Percentiles rank a stretch among this genome's conserved stretches.
Evolutionary conservation across 176 grass and related monocot species (phyloP).

Genomic region (Carex myosuroides): DNA sequence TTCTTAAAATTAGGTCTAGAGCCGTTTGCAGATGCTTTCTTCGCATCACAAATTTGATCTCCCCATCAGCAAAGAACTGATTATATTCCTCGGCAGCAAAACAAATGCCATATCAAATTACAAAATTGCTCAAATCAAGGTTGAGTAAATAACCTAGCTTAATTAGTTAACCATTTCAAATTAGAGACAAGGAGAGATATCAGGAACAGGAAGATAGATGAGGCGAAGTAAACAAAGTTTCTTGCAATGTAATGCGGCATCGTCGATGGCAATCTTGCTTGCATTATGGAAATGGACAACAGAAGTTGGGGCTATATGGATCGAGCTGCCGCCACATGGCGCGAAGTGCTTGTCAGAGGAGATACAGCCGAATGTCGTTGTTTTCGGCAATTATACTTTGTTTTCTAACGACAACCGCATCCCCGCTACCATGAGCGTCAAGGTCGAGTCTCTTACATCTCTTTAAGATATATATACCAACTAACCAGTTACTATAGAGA

Average conservation of each 20-base stretch:
- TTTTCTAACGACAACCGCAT: slow-evolving; percentile 38
- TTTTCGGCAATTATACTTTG: slow-evolving; percentile 68
- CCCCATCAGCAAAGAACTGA: background rate
- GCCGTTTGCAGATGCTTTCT: background rate
- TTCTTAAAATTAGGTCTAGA: slow-evolving; percentile 5
- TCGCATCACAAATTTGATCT: background rate
- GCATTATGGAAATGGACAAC: slow-evolving; percentile 23
- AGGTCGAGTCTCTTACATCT: slow-evolving; percentile 29
- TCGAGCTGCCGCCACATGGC: slow-evolving; percentile 45
- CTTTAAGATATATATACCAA: background rate
- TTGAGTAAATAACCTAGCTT: background rate
- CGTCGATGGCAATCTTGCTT: background rate
- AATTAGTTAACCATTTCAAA: background rate
- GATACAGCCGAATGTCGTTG: slow-evolving; percentile 66
- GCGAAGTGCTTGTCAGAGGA: slow-evolving; percentile 72
- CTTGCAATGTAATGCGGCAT: slow-evolving; percentile 13
- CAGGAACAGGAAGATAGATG: background rate
- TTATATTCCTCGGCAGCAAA: background rate
- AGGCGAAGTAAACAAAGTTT: background rate
- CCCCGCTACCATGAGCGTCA: slow-evolving; percentile 47
- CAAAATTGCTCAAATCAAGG: background rate
- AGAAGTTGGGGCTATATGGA: slow-evolving; percentile 49
- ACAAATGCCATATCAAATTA: background rate
- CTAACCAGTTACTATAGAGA: background rate
- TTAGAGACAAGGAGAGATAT: background rate